Conservation (phyloP, 1,284 basidiomycete species). For the Hymenochaete sp. region DNA sequence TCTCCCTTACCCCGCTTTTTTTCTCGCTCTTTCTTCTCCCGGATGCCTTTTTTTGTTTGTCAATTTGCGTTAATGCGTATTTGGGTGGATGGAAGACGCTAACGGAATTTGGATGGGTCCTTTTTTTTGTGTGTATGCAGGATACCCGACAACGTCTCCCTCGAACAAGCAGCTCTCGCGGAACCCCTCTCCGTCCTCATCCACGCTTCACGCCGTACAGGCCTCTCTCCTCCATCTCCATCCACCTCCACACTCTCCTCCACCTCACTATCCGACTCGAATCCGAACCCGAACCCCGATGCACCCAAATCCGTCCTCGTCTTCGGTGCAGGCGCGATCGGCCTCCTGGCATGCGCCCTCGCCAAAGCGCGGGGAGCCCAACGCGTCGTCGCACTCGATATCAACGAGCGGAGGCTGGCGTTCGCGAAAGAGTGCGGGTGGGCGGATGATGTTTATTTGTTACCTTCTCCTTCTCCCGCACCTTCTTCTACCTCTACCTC, state of each 20-base stretch:
- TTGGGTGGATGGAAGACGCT: too few relatives aligned
- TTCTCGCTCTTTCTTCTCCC: background rate
- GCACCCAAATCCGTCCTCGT: conserved; percentile 63
- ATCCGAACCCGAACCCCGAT: conserved; percentile 29
- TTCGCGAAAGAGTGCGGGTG: conserved; percentile 73
- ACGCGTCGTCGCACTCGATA: conserved; percentile 74
- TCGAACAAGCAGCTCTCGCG: conserved; percentile 77
- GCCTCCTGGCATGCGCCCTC: conserved; percentile 77
- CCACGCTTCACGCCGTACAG: conserved; percentile 39
- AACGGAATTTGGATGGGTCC: background rate
- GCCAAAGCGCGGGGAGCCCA: conserved; percentile 66
- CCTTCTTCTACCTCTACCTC: conserved; percentile 35
- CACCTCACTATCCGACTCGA: conserved; percentile 71
- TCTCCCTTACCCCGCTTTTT: background rate
- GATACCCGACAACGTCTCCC: conserved; percentile 67
- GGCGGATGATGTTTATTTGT: conserved; percentile 62
- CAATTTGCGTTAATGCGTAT: too few relatives aligned
- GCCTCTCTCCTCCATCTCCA: conserved; percentile 34
- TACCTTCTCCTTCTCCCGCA: conserved; percentile 39
- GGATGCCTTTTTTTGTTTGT: too few relatives aligned
- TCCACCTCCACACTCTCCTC: conserved; percentile 81
- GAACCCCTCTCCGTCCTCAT: conserved; percentile 80
- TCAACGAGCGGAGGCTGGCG: conserved; percentile 71
- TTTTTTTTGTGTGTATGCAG: conserved; percentile 30
- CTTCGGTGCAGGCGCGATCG: conserved; percentile 88